phyloP scores from a whole-genome alignment of 768 basidiomycete species.

The Multifurca ochricompacta region DNA sequence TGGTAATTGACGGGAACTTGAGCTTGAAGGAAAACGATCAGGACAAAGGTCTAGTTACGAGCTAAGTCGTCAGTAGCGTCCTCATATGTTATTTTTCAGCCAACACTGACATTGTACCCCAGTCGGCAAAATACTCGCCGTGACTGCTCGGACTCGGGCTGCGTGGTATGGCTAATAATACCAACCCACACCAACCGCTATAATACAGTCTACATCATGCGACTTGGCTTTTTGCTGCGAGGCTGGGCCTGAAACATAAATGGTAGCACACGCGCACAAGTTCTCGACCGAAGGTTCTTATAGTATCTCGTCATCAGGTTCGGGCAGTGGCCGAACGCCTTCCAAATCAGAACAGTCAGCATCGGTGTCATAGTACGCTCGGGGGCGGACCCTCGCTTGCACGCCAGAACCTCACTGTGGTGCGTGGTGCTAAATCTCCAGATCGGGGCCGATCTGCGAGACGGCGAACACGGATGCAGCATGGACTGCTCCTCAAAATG shows the following conservation, averaged over 20 bases:
- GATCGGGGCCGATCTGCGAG: not conserved
- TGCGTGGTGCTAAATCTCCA: not conserved
- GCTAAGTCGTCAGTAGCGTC: not conserved
- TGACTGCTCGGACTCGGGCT: not conserved
- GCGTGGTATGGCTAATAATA: not conserved
- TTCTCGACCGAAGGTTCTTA: not conserved
- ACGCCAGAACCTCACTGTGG: not conserved
- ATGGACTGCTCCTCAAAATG: not conserved
- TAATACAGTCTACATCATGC: not conserved
- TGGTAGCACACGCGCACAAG: not conserved
- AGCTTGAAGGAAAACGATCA: not conserved
- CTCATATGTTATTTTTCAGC: not conserved
- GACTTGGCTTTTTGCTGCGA: not conserved
- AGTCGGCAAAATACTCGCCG: not conserved
- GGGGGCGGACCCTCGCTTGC: not conserved
- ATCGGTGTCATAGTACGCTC: slow-evolving; percentile 4
- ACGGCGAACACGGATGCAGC: not conserved
- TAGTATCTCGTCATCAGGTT: slow-evolving; percentile 9
- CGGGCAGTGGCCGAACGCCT: not conserved
- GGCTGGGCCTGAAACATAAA: not conserved
- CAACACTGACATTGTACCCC: not conserved
- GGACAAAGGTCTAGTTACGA: not conserved
- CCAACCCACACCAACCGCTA: not conserved
- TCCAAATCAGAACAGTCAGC: slow-evolving; percentile 9
- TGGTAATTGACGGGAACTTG: not conserved